A percentile compares a stretch with the other conserved stretches of the same genome.
These are phyloP conservation scores for Pseudogymnoascus sp. DNA, from an alignment of 2,329 filamentous ascomycete genomes.

Conservation along the genomic window DNA sequence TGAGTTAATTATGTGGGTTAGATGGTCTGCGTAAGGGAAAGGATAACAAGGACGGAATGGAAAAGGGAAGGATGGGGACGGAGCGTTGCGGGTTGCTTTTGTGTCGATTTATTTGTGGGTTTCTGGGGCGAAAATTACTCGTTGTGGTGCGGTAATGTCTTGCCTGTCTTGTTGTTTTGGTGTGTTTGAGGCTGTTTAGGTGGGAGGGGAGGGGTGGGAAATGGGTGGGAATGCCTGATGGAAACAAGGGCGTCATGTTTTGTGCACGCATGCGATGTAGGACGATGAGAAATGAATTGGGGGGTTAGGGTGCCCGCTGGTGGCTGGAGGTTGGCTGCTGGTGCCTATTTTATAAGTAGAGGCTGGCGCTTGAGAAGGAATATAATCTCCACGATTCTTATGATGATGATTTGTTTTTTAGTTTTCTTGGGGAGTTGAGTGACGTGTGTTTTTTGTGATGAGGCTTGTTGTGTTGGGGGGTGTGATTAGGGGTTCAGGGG, in stretches of 20 bases:
- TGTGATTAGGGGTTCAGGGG: neutral
- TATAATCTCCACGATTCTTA: neutral
- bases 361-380: neutral
- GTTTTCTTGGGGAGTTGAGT: neutral
- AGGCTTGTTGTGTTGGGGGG: too few relatives aligned
- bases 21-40: neutral
- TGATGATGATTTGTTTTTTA: neutral
- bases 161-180: neutral
- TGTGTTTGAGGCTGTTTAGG: neutral
- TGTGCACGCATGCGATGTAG: neutral
- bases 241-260: neutral
- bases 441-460: neutral
- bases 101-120: neutral
- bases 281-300: neutral
- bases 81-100: neutral
- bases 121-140: neutral
- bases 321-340: neutral
- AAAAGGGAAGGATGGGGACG: neutral
- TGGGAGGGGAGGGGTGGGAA: neutral
- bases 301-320: neutral
- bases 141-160: neutral
- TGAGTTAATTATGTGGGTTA: neutral
- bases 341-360: neutral
- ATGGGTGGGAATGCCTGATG: neutral
- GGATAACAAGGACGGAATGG: neutral